These are phyloP conservation scores for Verticillium zaregamsianum DNA, from an alignment of 2,329 filamentous ascomycete species.

Conservation along the genomic window DNA sequence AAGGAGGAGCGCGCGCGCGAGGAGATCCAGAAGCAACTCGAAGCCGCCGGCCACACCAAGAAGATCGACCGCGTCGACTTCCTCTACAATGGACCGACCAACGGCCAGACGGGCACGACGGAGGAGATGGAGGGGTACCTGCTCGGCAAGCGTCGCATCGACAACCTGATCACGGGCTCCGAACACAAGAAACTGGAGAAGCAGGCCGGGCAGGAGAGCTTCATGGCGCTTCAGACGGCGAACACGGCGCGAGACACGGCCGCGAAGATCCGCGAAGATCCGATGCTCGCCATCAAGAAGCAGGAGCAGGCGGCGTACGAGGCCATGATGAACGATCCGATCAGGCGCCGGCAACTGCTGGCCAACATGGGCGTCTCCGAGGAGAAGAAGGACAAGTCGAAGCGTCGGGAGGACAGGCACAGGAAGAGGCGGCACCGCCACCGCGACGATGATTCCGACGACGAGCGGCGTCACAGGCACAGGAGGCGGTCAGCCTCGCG, in stretches of 20 bases:
- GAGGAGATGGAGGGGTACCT: slow-evolving; percentile 95
- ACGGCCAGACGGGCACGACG: slow-evolving; percentile 68
- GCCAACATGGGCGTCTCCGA: slow-evolving; percentile 56
- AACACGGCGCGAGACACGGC: slow-evolving; percentile 77
- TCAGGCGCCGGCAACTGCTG: slow-evolving; percentile 63
- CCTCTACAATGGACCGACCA: slow-evolving; percentile 91
- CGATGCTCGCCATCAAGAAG: slow-evolving; percentile 86
- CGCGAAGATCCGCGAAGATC: slow-evolving; percentile 84
- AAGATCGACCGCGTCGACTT: slow-evolving; percentile 84
- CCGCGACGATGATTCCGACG: slow-evolving; percentile 36
- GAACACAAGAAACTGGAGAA: slow-evolving; percentile 81
- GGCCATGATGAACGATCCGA: slow-evolving; percentile 74
- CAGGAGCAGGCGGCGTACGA: slow-evolving; percentile 81
- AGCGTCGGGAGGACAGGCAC: slow-evolving; percentile 35
- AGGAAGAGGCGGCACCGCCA: slow-evolving; percentile 39
- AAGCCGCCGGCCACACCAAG: slow-evolving; percentile 80
- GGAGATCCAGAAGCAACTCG: slow-evolving; percentile 85
- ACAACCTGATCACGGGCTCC: slow-evolving; percentile 72
- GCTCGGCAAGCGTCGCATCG: slow-evolving; percentile 87
- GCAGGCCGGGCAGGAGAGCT: slow-evolving; percentile 54
- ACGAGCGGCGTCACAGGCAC: slow-evolving; percentile 32
- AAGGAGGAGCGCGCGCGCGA: slow-evolving; percentile 91
- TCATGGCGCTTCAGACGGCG: slow-evolving; percentile 61
- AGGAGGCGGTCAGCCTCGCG: slow-evolving; percentile 42
- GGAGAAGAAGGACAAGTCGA: slow-evolving; percentile 27